These are phyloP conservation scores for Suillus placidus DNA, from an alignment of 768 basidiomycete genomes.

Conservation along the genomic window DNA sequence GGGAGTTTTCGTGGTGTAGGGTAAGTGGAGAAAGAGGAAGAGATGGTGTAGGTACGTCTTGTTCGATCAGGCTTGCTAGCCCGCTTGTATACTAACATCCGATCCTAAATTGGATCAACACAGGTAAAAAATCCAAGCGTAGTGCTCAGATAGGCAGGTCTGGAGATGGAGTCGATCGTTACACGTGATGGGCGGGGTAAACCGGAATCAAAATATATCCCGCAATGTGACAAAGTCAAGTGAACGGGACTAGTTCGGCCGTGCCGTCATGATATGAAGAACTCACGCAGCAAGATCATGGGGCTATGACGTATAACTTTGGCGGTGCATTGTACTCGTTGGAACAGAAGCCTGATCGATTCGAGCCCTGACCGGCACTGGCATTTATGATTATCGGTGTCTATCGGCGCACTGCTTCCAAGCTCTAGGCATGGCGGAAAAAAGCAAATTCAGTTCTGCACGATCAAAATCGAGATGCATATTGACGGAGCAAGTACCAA, in stretches of 20 bases:
- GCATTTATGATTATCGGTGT: neutral
- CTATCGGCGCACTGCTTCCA: neutral
- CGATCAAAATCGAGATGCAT: neutral
- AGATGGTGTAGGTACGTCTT: neutral
- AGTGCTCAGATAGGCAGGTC: slow-evolving; percentile 26
- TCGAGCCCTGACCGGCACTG: neutral
- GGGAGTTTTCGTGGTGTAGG: neutral
- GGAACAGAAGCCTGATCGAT: neutral
- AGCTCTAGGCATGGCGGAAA: neutral
- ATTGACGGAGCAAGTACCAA: neutral
- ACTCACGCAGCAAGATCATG: neutral
- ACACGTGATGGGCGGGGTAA: slow-evolving; percentile 30
- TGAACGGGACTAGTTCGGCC: neutral
- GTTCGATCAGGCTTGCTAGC: slow-evolving; percentile 18
- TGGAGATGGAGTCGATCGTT: slow-evolving; percentile 13
- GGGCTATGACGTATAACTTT: neutral
- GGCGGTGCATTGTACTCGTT: neutral
- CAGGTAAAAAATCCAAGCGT: slow-evolving; percentile 24
- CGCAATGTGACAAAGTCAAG: neutral
- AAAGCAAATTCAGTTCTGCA: neutral
- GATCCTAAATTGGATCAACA: slow-evolving; percentile 21
- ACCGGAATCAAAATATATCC: slow-evolving; percentile 14
- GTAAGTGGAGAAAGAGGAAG: slow-evolving; percentile 4
- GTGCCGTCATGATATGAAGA: neutral
- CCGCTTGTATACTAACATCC: slow-evolving; percentile 22